phyloP scores from a whole-genome alignment of 2,329 filamentous ascomycete species.

The Aspergillus sojae region DNA sequence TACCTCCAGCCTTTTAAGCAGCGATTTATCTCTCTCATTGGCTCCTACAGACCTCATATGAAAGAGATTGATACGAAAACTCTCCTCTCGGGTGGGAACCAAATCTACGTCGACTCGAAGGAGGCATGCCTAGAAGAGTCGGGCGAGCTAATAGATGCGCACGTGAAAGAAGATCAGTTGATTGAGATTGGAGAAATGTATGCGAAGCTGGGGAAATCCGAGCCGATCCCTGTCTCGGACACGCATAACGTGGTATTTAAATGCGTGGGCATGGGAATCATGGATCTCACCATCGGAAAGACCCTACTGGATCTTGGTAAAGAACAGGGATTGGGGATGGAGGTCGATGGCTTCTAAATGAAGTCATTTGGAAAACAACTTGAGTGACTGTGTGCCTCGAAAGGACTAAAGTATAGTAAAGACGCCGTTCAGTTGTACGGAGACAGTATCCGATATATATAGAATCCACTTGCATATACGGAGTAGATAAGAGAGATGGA shows the following conservation, averaged over 20 bases:
- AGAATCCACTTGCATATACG: neutral
- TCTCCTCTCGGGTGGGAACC: conserved; percentile 60
- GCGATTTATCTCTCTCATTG: conserved; percentile 55
- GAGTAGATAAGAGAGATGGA: neutral
- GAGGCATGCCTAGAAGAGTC: conserved; percentile 50
- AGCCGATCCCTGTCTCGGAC: conserved; percentile 28
- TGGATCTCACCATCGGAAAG: conserved; percentile 52
- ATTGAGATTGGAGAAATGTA: conserved; percentile 48
- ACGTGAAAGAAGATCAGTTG: conserved; percentile 40
- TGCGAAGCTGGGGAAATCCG: conserved; percentile 17
- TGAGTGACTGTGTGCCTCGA: neutral
- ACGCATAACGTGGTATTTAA: conserved; percentile 52
- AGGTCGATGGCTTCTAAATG: conserved; percentile 41
- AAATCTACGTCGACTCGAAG: conserved; percentile 66
- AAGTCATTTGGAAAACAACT: neutral
- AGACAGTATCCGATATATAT: neutral
- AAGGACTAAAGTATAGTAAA: neutral
- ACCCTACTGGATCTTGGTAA: conserved; percentile 42
- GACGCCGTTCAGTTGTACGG: neutral
- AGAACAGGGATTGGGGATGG: conserved; percentile 35
- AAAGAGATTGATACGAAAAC: conserved; percentile 52
- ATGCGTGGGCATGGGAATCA: conserved; percentile 55
- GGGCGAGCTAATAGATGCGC: conserved; percentile 49
- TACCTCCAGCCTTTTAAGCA: conserved; percentile 41
- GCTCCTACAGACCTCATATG: conserved; percentile 59